phyloP scores from a whole-genome alignment of 306 rosid genomes.

The Castanea mollissima region DNA sequence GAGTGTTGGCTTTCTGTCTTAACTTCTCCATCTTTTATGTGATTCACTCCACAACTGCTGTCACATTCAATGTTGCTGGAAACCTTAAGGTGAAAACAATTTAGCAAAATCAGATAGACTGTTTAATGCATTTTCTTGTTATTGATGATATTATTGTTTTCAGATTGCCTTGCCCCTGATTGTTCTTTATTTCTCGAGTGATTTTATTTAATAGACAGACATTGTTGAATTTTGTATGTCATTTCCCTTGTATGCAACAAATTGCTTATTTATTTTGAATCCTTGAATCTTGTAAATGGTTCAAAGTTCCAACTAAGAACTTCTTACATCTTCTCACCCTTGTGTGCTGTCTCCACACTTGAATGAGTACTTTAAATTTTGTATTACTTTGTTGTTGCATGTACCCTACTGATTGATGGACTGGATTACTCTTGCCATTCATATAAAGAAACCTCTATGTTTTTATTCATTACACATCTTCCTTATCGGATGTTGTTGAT shows the following conservation, averaged over 20 bases:
- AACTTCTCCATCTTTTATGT: conserved; percentile 97
- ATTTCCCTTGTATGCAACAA: not conserved
- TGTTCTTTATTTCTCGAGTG: not conserved
- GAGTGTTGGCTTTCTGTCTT: conserved; percentile 92
- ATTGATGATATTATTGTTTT: conserved; percentile 4
- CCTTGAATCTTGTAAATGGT: not conserved
- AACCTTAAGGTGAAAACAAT: conserved; percentile 83
- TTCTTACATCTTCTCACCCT: not conserved
- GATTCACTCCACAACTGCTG: conserved; percentile 97
- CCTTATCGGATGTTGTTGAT: conserved; percentile 1
- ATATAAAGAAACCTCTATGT: not conserved
- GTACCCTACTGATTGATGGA: not conserved
- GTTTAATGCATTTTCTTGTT: not conserved
- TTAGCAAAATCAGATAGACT: conserved; percentile 7
- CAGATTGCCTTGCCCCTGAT: not conserved
- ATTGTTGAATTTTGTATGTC: not conserved
- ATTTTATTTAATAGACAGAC: not conserved
- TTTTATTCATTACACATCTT: not conserved
- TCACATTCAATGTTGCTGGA: conserved; percentile 96
- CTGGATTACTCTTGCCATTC: conserved; percentile 3
- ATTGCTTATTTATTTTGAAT: not conserved
- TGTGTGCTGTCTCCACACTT: not conserved
- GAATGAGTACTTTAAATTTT: not conserved
- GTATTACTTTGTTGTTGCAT: not conserved
- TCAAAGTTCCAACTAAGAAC: not conserved